Conservation (phyloP, 208 protist genomes). For the Acanthamoeba quina region DNA sequence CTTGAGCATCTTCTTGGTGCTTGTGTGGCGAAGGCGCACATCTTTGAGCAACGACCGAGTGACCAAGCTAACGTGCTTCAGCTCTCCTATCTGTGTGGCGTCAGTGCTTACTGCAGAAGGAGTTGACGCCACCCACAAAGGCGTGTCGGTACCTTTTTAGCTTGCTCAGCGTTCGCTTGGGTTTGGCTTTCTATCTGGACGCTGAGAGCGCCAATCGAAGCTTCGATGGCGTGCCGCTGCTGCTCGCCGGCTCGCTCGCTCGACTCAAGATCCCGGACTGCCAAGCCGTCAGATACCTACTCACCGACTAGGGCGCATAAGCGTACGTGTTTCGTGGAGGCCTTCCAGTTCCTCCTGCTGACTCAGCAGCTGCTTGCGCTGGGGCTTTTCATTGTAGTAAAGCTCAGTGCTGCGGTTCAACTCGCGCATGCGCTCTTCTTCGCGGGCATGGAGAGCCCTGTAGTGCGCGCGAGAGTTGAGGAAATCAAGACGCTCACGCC, state of each 20-base stretch:
- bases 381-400: background rate
- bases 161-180: background rate
- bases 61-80: background rate
- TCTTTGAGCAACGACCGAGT: background rate
- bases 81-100: background rate
- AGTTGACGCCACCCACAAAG: background rate
- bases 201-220: background rate
- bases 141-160: background rate
- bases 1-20: constrained; percentile 47
- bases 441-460: background rate
- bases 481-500: background rate
- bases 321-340: background rate
- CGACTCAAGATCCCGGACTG: background rate
- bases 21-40: background rate
- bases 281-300: background rate
- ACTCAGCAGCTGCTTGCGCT: background rate
- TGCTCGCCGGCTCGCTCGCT: background rate
- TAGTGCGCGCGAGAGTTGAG: no score
- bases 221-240: background rate
- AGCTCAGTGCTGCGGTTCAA: background rate
- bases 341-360: background rate
- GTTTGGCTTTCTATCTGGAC: background rate
- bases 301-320: background rate
- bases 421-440: constrained; percentile 2
- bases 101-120: background rate